Base-by-base conservation (phyloP, 306 rosid genomes). In the Sindora glabra region DNA sequence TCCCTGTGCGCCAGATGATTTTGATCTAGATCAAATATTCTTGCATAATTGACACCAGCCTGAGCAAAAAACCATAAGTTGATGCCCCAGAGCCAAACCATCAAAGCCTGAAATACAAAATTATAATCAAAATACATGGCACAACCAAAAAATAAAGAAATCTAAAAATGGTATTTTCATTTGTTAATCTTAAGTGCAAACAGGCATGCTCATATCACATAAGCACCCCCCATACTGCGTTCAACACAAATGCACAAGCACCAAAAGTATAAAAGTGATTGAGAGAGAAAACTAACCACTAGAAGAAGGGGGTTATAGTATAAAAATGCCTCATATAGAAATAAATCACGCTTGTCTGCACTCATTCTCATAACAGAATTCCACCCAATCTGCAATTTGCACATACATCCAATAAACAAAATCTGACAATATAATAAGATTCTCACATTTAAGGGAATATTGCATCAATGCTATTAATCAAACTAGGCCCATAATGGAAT, bases 311-410 rank as follows among this genome's bases (percentile, higher is more conserved):
- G n/a, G n/a, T n/a, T n/a, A n/a, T n/a, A n/a, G n/a, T n/a, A n/a
- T n/a, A n/a, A n/a, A n/a, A n/a, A n/a, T n/a, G n/a, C n/a, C n/a
- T n/a, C n/a, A n/a, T n/a, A n/a, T n/a, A n/a, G n/a, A n/a, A n/a
- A n/a, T 52, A 94, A 77, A 69, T 84, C 95, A 62, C 89, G 85
- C 74, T 86, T 71, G 82, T 94, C 95, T 34, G 62, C 94, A 67
- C 99, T 89, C 99, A 94, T 94, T 78, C 94, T 80, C 99, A 94
- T 94, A 30, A 94, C 99, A 55, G 99, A 89, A 73, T 84, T 89
- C 97, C 99, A 94, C 75, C 97, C 95, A 65, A 89, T 55, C 99
- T 94, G 81, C 77, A 81, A 47, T 51, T 54, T 71, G 67, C 61
- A 66, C 37, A 55, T 10, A 39, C 18, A 42, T 33, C 2, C 36